Evolutionary conservation across 176 grass and related monocot genomes (phyloP).

Genomic region (Poa annua): DNA sequence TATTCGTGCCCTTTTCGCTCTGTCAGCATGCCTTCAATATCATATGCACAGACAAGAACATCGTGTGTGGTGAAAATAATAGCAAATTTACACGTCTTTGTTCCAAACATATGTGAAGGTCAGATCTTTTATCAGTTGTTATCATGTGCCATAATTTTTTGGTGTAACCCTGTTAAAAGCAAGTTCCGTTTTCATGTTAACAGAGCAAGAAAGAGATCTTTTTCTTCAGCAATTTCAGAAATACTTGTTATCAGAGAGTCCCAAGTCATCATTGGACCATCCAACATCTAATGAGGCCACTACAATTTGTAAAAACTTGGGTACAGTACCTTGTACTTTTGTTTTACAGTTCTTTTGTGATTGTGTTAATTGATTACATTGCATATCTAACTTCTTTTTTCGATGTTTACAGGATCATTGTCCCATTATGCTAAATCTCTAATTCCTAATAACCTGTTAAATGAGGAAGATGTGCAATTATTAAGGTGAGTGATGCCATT

Average conservation of each 20-base stretch:
- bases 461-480: constrained; percentile 81
- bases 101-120: constrained; percentile 98
- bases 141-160: constrained; percentile 22
- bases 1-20: constrained; percentile 62
- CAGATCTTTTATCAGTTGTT: constrained; percentile 38
- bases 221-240: constrained; percentile 87
- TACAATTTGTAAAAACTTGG: constrained; percentile 82
- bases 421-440: constrained; percentile 75
- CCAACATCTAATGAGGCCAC: constrained; percentile 47
- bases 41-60: constrained; percentile 90
- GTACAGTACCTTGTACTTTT: constrained; percentile 47
- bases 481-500: constrained; percentile 66
- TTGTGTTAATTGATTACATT: constrained; percentile 38
- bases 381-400: constrained; percentile 40
- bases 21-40: constrained; percentile 58
- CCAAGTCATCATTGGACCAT: constrained; percentile 32
- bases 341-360: background rate
- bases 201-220: constrained; percentile 98
- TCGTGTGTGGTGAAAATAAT: constrained; percentile 98
- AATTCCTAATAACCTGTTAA: constrained; percentile 80
- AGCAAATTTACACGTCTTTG: constrained; percentile 91
- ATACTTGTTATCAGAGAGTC: constrained; percentile 57
- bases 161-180: constrained; percentile 27
- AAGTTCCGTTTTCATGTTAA: constrained; percentile 41
- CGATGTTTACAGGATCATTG: constrained; percentile 71